These are phyloP conservation scores for Naganishia onofrii DNA, from an alignment of 768 basidiomycete species.

Conservation along the genomic window DNA sequence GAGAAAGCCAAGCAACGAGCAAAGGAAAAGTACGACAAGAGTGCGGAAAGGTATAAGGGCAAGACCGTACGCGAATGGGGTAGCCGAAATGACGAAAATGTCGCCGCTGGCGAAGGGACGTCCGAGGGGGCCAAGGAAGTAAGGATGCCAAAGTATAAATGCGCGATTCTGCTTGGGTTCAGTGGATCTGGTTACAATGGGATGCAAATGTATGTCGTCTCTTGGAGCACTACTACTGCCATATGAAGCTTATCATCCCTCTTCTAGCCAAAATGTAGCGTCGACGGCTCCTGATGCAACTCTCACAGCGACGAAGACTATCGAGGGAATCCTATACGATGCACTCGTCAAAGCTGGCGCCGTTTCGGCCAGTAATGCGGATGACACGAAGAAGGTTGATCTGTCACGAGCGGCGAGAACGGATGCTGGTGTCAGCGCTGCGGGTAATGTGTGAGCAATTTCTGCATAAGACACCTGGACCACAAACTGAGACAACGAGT, in stretches of 20 bases:
- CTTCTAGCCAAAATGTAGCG: background rate
- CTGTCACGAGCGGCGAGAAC: conserved; percentile 88
- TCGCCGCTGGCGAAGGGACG: background rate
- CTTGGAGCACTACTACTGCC: background rate
- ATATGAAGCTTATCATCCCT: background rate
- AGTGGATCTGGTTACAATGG: conserved; percentile 88
- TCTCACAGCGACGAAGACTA: conserved; percentile 59
- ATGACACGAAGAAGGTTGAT: conserved; percentile 81
- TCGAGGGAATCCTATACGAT: conserved; percentile 84
- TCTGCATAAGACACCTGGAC: background rate
- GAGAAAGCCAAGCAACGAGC: conserved; percentile 12
- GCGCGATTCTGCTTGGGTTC: conserved; percentile 81
- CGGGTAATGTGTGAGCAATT: conserved; percentile 84
- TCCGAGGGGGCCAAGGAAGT: conserved; percentile 24
- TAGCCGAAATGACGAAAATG: conserved; percentile 3
- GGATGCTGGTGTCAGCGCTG: conserved; percentile 95
- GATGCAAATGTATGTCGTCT: conserved; percentile 83
- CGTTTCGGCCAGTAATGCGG: conserved; percentile 89
- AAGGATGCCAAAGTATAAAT: conserved; percentile 56
- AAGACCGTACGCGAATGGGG: conserved; percentile 18
- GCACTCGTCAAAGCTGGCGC: conserved; percentile 86
- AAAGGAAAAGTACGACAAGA: conserved; percentile 25
- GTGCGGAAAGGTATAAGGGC: conserved; percentile 16
- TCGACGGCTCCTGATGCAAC: conserved; percentile 6
- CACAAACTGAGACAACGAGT: background rate